These are phyloP conservation scores for Babesia bovis DNA, from an alignment of 169 alveolate species.

Conservation along the genomic window DNA sequence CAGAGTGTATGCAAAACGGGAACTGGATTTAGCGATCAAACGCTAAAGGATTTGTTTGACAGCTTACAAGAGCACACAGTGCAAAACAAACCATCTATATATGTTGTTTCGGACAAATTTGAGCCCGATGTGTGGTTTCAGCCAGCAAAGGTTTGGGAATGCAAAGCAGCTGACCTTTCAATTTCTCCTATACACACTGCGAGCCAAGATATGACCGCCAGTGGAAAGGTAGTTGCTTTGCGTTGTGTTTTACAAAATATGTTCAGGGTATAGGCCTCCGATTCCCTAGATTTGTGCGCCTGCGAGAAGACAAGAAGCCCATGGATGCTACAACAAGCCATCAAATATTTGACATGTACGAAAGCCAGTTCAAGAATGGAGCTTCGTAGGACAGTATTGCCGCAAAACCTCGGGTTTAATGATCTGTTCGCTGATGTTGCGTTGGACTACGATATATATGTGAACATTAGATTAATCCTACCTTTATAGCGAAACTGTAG, in stretches of 20 bases:
- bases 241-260: neutral
- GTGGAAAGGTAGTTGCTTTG: conserved; percentile 47
- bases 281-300: conserved; percentile 95
- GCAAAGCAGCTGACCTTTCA: conserved; percentile 96
- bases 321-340: conserved; percentile 90
- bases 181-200: conserved; percentile 96
- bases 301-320: conserved; percentile 94
- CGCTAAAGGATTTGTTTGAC: conserved; percentile 79
- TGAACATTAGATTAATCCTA: neutral
- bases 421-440: conserved; percentile 11
- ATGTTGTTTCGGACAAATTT: conserved; percentile 75
- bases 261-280: conserved; percentile 95
- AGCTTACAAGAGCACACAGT: conserved; percentile 83
- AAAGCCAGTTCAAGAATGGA: conserved; percentile 67
- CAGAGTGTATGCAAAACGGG: conserved; percentile 96
- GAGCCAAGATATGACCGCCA: conserved; percentile 83
- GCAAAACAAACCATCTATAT: conserved; percentile 66
- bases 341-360: conserved; percentile 87
- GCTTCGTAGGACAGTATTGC: neutral
- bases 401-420: conserved; percentile 13
- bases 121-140: conserved; percentile 85
- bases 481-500: conserved; percentile 50
- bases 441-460: conserved; percentile 3
- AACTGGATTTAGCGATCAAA: conserved; percentile 95
- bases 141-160: conserved; percentile 96